These are phyloP conservation scores for Talaromyces sp. DNA, from an alignment of 2,329 filamentous ascomycete species.

Conservation along the genomic window DNA sequence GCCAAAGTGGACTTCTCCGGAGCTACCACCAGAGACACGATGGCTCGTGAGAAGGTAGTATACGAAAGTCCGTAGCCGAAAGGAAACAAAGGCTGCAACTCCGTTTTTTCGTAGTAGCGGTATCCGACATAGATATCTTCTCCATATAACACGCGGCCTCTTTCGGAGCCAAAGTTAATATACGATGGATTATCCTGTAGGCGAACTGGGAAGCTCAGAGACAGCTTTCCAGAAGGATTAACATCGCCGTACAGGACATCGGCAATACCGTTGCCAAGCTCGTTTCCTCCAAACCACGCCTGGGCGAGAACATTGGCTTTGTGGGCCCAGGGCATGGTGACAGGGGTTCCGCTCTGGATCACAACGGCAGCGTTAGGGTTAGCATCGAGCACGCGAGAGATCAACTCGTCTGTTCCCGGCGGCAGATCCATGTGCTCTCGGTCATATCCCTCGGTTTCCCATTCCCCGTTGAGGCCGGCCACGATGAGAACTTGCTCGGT, in stretches of 20 bases:
- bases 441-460: constrained; percentile 72
- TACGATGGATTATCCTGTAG: constrained; percentile 70
- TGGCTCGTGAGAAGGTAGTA: constrained; percentile 60
- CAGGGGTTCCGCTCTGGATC: constrained; percentile 71
- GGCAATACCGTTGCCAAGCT: constrained; percentile 75
- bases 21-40: constrained; percentile 34
- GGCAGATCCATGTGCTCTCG: constrained; percentile 56
- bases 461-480: constrained; percentile 73
- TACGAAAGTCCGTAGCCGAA: constrained; percentile 80
- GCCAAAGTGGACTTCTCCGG: constrained; percentile 33
- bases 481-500: constrained; percentile 76
- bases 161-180: constrained; percentile 68
- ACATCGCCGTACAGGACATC: constrained; percentile 71
- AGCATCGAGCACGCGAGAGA: constrained; percentile 59
- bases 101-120: constrained; percentile 70
- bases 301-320: constrained; percentile 59
- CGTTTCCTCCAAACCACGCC: constrained; percentile 85
- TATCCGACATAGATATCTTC: constrained; percentile 81
- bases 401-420: constrained; percentile 53
- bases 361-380: constrained; percentile 70
- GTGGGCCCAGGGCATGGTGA: constrained; percentile 47
- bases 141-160: constrained; percentile 68
- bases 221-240: constrained; percentile 71
- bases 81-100: constrained; percentile 63
- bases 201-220: constrained; percentile 65